Base-by-base conservation (phyloP, 1,284 basidiomycete genomes). In the Anthracocystis setariae region DNA sequence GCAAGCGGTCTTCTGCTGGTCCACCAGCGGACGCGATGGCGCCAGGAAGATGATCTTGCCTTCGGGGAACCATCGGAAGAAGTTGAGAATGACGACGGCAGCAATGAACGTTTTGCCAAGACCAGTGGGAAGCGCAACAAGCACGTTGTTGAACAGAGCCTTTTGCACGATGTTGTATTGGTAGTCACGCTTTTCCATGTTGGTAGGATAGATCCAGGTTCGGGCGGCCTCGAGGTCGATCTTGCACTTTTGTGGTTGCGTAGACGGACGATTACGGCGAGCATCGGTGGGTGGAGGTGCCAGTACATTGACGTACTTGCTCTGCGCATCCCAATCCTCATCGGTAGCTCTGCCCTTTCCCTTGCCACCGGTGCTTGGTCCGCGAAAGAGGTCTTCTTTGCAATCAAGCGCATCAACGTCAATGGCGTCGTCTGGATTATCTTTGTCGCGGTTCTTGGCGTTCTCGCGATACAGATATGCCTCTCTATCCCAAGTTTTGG, bases 71-170 rank as follows among this genome's bases (percentile, higher is more conserved):
- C 74, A 83, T 12, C 77, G 73, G 51, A 73, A 79, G 44, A 79
- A 81, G 71, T 83, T 83, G 56, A 83, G 81, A 92, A 99, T 98
- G 20, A 98, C 89, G 0, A 94, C 93, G 1, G 95, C 94, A 1
- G 96, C 96, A 63, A 99, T 92, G 79, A 99, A 98, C 0, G 96
- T 98, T 85, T 99, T 99, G 20, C 96, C 96, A 7, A 98, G 86
- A 61, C 96, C 96, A 0, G 96, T 99, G 0, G 96, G 96, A 12
- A 98, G 85, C 0, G 94, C 92, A 21, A 98, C 94, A 4, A 99
- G 88, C 3, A 93, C 93, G 79, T 99, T 98, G 48, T 97, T 91
- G 61, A 92, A 94, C 27, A 98, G 87, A 76, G 90, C 91, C 33
- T 89, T 87, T 74, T 88, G 89, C 51, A 94, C 91, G 65, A 98